These are phyloP conservation scores for Penstemon davidsonii DNA, from an alignment of 257 asterid genomes.

Conservation along the genomic window DNA sequence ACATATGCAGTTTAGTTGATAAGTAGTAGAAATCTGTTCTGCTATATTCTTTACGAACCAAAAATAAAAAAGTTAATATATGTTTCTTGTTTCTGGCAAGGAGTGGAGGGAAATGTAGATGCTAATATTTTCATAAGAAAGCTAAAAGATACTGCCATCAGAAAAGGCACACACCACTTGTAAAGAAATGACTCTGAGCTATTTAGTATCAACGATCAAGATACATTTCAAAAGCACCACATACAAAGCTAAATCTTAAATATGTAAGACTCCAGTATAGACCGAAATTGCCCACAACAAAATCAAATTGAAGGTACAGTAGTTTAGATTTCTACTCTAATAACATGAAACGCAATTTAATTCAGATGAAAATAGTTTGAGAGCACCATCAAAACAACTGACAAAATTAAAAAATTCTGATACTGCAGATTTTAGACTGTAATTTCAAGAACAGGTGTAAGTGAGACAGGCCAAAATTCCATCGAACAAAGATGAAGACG, in stretches of 20 bases:
- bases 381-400: background rate
- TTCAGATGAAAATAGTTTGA: background rate
- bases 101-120: background rate
- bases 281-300: background rate
- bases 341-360: background rate
- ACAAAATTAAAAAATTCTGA: no score
- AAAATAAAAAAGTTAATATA: no score
- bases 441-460: constrained; percentile 14
- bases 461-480: background rate
- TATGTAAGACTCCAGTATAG: background rate
- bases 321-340: background rate
- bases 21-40: background rate
- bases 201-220: background rate
- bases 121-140: background rate
- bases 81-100: background rate
- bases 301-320: background rate
- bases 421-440: background rate
- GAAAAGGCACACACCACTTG: background rate
- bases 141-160: background rate
- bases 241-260: background rate
- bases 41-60: background rate
- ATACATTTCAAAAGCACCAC: background rate
- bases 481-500: background rate
- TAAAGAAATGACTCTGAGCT: background rate
- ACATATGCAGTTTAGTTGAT: background rate